Percentiles rank a stretch among this genome's conserved stretches.
phyloP scores from a whole-genome alignment of 129 eudicot genomes.

The Sambucus nigra region DNA sequence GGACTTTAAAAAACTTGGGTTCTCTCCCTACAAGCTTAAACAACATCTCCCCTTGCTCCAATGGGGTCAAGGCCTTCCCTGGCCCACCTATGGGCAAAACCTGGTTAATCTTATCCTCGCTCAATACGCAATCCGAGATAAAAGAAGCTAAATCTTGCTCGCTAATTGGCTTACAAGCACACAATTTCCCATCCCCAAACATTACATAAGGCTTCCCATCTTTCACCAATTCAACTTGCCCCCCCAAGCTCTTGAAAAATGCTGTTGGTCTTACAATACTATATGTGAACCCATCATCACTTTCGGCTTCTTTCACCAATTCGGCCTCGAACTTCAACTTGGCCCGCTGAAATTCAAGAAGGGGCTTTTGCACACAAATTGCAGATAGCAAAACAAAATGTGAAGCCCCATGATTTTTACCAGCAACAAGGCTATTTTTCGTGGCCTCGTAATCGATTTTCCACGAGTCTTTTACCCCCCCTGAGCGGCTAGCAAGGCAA shows the following conservation, averaged over 20 bases:
- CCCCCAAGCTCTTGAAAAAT: slow-evolving; percentile 88
- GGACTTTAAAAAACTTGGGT: slow-evolving; percentile 78
- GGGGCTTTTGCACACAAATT: slow-evolving; percentile 95
- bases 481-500: slow-evolving; percentile 80
- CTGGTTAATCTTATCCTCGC: slow-evolving; percentile 46
- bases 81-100: slow-evolving; percentile 90
- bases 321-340: slow-evolving; percentile 88
- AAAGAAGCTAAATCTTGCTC: slow-evolving; percentile 82
- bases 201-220: slow-evolving; percentile 96
- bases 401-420: slow-evolving; percentile 57
- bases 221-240: slow-evolving; percentile 85
- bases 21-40: slow-evolving; percentile 67
- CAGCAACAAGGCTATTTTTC: slow-evolving; percentile 75
- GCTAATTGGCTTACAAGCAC: slow-evolving; percentile 95
- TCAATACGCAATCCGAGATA: slow-evolving; percentile 74
- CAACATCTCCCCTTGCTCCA: slow-evolving; percentile 95
- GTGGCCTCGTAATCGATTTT: slow-evolving; percentile 85
- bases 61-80: slow-evolving; percentile 83
- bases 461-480: slow-evolving; percentile 96
- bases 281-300: slow-evolving; percentile 45
- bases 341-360: slow-evolving; percentile 85
- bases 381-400: slow-evolving; percentile 89
- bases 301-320: slow-evolving; percentile 49
- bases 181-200: slow-evolving; percentile 92
- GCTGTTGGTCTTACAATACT: slow-evolving; percentile 95